These are phyloP conservation scores for Talaromyces atroroseus DNA, from an alignment of 2,329 filamentous ascomycete genomes.

Conservation along the genomic window DNA sequence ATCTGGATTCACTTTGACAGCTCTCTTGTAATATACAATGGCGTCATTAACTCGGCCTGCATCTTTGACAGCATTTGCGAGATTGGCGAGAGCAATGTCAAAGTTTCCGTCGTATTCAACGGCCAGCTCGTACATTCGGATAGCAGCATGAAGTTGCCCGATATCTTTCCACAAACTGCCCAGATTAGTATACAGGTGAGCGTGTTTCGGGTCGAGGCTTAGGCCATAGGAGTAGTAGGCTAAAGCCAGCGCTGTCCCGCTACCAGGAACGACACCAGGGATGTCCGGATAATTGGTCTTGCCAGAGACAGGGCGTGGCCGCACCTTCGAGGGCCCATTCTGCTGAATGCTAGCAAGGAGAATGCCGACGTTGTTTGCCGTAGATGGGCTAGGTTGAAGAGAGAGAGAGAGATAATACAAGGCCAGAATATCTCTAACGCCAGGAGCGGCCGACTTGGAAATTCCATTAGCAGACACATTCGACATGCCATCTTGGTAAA, in stretches of 20 bases:
- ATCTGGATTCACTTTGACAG: slow-evolving; percentile 84
- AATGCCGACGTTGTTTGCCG: slow-evolving; percentile 96
- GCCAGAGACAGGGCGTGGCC: slow-evolving; percentile 26
- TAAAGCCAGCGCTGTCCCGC: slow-evolving; percentile 79
- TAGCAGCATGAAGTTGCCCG: slow-evolving; percentile 82
- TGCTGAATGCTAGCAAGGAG: slow-evolving; percentile 93
- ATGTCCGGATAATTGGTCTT: slow-evolving; percentile 47
- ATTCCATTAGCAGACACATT: slow-evolving; percentile 56
- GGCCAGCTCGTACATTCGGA: slow-evolving; percentile 94
- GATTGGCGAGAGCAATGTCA: slow-evolving; percentile 91
- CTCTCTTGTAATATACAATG: slow-evolving; percentile 84
- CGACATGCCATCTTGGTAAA: slow-evolving; percentile 93
- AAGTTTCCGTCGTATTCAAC: slow-evolving; percentile 90
- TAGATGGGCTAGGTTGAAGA: slow-evolving; percentile 91
- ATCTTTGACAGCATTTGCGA: slow-evolving; percentile 97
- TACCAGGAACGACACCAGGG: slow-evolving; percentile 77
- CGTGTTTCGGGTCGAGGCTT: slow-evolving; percentile 77
- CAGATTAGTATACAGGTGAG: slow-evolving; percentile 93
- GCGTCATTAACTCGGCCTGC: slow-evolving; percentile 88
- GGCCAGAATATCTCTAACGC: slow-evolving; percentile 85
- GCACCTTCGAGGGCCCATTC: slow-evolving; percentile 39
- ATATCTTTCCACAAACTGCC: slow-evolving; percentile 95
- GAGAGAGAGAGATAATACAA: slow-evolving; percentile 94
- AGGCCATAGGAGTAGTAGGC: slow-evolving; percentile 95
- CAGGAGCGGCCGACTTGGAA: slow-evolving; percentile 57